Evolutionary conservation across 2,329 filamentous ascomycete genomes (phyloP).

Genomic region (Pseudogymnoascus sp.): DNA sequence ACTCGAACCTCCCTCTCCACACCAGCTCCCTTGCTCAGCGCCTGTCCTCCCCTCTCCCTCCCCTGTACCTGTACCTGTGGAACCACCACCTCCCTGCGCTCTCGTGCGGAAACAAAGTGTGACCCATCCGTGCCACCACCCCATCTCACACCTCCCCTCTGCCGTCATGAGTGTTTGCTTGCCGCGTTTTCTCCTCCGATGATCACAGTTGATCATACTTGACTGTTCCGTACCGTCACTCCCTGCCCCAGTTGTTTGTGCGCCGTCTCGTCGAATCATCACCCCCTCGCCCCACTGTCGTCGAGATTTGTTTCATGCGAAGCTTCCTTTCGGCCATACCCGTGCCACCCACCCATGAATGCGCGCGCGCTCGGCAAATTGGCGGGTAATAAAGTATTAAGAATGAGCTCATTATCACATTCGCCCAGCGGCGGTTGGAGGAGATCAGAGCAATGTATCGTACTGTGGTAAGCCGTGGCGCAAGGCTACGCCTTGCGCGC

Average conservation of each 20-base stretch:
- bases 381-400: background rate
- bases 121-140: background rate
- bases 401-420: background rate
- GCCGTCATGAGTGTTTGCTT: background rate
- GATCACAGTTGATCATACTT: background rate
- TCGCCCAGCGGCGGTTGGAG: background rate
- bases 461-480: background rate
- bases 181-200: background rate
- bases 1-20: background rate
- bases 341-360: background rate
- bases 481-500: background rate
- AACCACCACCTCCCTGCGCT: background rate
- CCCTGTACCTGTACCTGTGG: background rate
- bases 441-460: background rate
- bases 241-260: background rate
- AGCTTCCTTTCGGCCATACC: conserved; percentile 5
- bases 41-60: background rate
- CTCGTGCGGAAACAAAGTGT: background rate
- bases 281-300: background rate
- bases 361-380: background rate
- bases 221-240: background rate
- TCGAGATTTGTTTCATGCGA: conserved; percentile 7
- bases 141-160: background rate
- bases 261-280: background rate
- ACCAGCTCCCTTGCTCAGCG: background rate